Percentiles rank a stretch among this genome's conserved stretches.
phyloP scores from a whole-genome alignment of 2,329 filamentous ascomycete species.

The Epichloe bromicola region DNA sequence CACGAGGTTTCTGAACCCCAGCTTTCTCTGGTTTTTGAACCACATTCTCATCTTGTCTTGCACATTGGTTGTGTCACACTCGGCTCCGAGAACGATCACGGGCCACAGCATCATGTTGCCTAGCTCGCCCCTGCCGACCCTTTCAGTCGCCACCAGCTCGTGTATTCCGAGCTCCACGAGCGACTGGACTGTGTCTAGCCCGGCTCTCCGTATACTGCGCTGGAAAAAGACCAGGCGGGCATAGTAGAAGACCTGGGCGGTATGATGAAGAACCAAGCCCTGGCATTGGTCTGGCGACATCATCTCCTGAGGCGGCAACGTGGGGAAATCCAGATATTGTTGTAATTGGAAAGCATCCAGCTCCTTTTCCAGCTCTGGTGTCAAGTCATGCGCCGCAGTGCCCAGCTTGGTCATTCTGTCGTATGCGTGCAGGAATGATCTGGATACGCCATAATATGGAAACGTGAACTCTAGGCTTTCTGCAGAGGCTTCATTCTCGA shows the following conservation, averaged over 20 bases:
- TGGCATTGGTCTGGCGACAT: conserved; percentile 11
- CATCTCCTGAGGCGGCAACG: conserved; percentile 4
- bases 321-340: conserved; percentile 14
- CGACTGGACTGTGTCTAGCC: conserved; percentile 14
- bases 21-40: conserved; percentile 19
- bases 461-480: conserved; percentile 10
- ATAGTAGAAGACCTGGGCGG: conserved; percentile 21
- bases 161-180: conserved; percentile 18
- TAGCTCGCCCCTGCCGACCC: conserved; percentile 13
- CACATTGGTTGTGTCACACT: conserved; percentile 16
- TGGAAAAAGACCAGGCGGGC: conserved; percentile 22
- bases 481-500: conserved; percentile 3
- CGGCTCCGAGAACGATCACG: conserved; percentile 21
- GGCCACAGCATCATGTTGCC: conserved; percentile 25
- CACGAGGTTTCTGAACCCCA: conserved; percentile 21
- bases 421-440: conserved; percentile 8
- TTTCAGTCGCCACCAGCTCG: conserved; percentile 20
- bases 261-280: conserved; percentile 12
- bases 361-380: conserved; percentile 4
- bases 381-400: conserved; percentile 3
- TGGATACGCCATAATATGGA: conserved; percentile 12
- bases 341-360: conserved; percentile 20
- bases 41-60: conserved; percentile 17
- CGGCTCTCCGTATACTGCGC: conserved; percentile 16
- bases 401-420: conserved; percentile 12